A percentile compares a stretch with the other conserved stretches of the same genome.
phyloP scores from a whole-genome alignment of 176 grass and related monocot species.

The Ampelocalamus luodianensis region DNA sequence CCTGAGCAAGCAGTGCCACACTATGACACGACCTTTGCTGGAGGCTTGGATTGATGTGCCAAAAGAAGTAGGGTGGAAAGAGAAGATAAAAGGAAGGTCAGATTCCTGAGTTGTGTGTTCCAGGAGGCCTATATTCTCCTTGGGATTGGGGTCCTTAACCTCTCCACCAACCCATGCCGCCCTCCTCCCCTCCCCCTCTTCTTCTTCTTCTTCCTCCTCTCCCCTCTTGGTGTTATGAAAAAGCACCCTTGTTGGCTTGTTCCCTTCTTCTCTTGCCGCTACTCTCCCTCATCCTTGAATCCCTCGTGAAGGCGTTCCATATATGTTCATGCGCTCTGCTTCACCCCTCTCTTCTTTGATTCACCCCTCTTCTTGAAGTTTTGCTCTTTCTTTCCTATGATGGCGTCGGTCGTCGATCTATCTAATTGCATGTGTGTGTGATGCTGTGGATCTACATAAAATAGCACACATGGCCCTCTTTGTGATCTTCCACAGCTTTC shows the following conservation, averaged over 20 bases:
- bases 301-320: neutral
- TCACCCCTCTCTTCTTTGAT: neutral
- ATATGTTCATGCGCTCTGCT: neutral
- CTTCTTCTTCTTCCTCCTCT: neutral
- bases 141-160: conserved; percentile 60
- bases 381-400: neutral
- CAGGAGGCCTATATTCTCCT: conserved; percentile 57
- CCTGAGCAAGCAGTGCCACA: neutral
- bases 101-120: conserved; percentile 28
- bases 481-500: conserved; percentile 99
- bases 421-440: conserved; percentile 1
- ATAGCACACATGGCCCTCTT: conserved; percentile 62
- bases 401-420: neutral
- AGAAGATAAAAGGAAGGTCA: neutral
- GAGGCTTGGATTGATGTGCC: conserved; percentile 29
- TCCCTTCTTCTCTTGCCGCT: neutral
- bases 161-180: conserved; percentile 36
- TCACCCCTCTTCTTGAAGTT: neutral
- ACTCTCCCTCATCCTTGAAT: neutral
- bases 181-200: neutral
- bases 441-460: neutral
- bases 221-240: conserved; percentile 19
- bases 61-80: conserved; percentile 28
- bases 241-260: neutral
- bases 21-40: too few species aligned